Evolutionary conservation across 2,329 filamentous ascomycete species (phyloP).

Genomic region (Colletotrichum somersetense): DNA sequence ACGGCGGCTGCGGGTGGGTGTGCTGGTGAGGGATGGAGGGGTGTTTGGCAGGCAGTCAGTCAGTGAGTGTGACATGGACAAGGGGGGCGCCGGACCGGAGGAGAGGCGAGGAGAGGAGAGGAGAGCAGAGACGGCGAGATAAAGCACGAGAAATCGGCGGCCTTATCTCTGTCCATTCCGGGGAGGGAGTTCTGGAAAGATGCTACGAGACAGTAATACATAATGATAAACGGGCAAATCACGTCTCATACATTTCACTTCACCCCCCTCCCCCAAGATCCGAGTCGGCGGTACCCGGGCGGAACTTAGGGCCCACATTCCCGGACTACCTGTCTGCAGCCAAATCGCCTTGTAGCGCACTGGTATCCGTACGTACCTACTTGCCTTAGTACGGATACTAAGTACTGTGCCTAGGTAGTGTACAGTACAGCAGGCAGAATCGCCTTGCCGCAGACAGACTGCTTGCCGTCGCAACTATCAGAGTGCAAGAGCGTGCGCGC

Average conservation of each 20-base stretch:
- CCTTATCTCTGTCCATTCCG: slow-evolving; percentile 49
- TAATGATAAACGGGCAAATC: slow-evolving; percentile 52
- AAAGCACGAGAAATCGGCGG: slow-evolving; percentile 37
- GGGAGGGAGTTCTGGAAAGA: slow-evolving; percentile 23
- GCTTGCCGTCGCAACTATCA: not conserved
- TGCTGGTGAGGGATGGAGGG: not conserved
- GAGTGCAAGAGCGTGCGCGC: not conserved
- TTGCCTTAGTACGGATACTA: too few species aligned
- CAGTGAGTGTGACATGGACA: slow-evolving; percentile 18
- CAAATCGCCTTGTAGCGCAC: slow-evolving; percentile 25
- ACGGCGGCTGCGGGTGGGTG: not conserved
- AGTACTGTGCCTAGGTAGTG: too few species aligned
- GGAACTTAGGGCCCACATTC: slow-evolving; percentile 25
- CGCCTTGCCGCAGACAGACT: not conserved
- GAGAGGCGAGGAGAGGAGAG: too few species aligned
- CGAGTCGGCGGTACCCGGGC: slow-evolving; percentile 41
- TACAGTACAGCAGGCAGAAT: not conserved
- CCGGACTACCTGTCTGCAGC: slow-evolving; percentile 16
- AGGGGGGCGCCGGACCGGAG: slow-evolving; percentile 21
- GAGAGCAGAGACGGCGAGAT: slow-evolving; percentile 34
- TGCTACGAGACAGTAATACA: slow-evolving; percentile 55
- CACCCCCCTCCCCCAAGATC: slow-evolving; percentile 20
- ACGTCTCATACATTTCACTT: slow-evolving; percentile 39
- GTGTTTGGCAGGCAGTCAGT: too few species aligned
- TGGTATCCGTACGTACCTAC: not conserved